Evolutionary conservation across 2,329 filamentous ascomycete species (phyloP), one percentile per base, ranked within the genome.

Genomic region (Trichophyton benhamiae): DNA sequence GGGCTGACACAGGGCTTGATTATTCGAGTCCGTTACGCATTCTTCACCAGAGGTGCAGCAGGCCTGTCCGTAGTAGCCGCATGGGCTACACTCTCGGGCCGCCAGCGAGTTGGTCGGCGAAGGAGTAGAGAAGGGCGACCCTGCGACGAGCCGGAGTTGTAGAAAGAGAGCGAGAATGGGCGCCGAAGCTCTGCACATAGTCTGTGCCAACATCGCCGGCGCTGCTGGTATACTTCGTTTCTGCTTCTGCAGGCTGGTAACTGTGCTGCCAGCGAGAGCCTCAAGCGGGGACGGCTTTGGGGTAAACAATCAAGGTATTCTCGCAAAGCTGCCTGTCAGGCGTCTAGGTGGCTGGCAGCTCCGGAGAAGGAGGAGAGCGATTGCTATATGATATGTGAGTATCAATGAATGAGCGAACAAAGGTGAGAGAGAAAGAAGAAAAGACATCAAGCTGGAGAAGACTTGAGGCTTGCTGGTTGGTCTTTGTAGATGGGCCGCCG

Each of bases 41-140:
- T 70, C 71, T 65, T 79, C 70, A 48, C 67, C 72, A 2, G 74
- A 66, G 27, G 68, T 66, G 66, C 81, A 83, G 72, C 80, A 83
- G 11, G 81, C 68, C 67, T 80, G 77, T 57, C 71, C 70, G 61
- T 76, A 75, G 66, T 75, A 81, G n/a, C 81, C 81, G 65, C 81
- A 83, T 7, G 75, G 72, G 60, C 77, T 81, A 67, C 80, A 82
- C 62, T 44, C 61, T 57, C 74, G 71, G 17, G 57, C 55, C 30
- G 66, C 44, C 30, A 59, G 59, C n/a, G 58, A 67, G 48, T 69
- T 66, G 9, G 67, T 44, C 2, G 68, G 67, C 4, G 20, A 38
- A 11, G 41, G 55, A 15, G 36, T 58, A 42, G 33, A 41, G 57
- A 74, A 63, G 49, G 74, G 72, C 27, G 68, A 71, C 57, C 72